A percentile compares a stretch with the other conserved stretches of the same genome.
Conservation (phyloP, 805 yeast species). For the Torulaspora gathmanii region DNA sequence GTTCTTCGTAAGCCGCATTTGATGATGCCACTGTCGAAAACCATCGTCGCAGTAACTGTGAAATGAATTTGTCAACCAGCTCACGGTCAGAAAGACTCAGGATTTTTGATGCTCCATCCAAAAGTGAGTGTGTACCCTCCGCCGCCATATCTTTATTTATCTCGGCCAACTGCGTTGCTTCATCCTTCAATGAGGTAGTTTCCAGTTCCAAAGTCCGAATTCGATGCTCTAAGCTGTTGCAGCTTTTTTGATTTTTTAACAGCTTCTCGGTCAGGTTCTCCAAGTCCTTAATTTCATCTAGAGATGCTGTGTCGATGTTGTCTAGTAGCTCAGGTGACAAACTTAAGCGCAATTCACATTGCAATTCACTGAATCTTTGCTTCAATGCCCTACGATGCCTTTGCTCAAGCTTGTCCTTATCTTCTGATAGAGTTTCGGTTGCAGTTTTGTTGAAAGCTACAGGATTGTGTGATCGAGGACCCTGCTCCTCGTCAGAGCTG, state of each 20-base stretch:
- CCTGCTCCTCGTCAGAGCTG: constrained; percentile 17
- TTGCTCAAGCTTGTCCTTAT: background rate
- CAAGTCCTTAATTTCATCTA: background rate
- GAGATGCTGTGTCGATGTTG: background rate
- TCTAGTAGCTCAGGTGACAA: constrained; percentile 4
- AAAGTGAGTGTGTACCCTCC: background rate
- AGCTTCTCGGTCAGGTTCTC: constrained; percentile 1
- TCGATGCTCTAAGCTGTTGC: constrained; percentile 8
- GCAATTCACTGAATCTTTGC: constrained; percentile 3
- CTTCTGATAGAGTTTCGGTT: background rate
- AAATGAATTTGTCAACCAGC: constrained; percentile 18
- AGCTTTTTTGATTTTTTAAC: background rate
- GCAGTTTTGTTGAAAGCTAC: constrained; percentile 14
- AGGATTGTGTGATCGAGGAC: background rate
- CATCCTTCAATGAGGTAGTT: constrained; percentile 3
- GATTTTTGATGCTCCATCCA: constrained; percentile 8
- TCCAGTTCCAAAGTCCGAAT: constrained; percentile 5
- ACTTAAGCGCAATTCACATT: background rate
- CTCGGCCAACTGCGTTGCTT: constrained; percentile 5
- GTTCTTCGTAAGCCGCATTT: constrained; percentile 5
- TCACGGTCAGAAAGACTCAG: constrained; percentile 18
- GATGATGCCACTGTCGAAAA: constrained; percentile 9
- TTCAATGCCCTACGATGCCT: constrained; percentile 1
- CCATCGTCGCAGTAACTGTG: constrained; percentile 12
- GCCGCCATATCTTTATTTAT: constrained; percentile 1